phyloP scores from a whole-genome alignment of 2,329 filamentous ascomycete species.

The Thermoascus crustaceus region DNA sequence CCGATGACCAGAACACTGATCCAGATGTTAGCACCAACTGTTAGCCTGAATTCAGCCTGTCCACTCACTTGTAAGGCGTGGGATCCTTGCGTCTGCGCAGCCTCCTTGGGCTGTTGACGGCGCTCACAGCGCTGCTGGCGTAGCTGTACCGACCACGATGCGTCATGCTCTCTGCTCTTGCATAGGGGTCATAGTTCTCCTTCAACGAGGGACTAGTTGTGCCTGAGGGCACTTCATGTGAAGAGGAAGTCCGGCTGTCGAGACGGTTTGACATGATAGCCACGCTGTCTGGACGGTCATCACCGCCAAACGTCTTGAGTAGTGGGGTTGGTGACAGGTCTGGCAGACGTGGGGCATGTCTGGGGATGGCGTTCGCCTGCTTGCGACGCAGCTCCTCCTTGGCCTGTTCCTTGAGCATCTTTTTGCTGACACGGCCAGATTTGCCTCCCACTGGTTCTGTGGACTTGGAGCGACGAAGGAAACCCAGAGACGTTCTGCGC shows the following conservation, averaged over 20 bases:
- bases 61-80: slow-evolving; percentile 90
- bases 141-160: slow-evolving; percentile 95
- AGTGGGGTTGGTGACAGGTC: slow-evolving; percentile 39
- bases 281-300: slow-evolving; percentile 54
- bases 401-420: slow-evolving; percentile 29
- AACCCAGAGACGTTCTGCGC: slow-evolving; percentile 46
- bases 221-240: slow-evolving; percentile 33
- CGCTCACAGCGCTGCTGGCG: slow-evolving; percentile 82
- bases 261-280: slow-evolving; percentile 48
- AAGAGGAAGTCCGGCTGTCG: slow-evolving; percentile 24
- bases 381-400: slow-evolving; percentile 49
- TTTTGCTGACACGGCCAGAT: slow-evolving; percentile 28
- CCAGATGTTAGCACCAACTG: slow-evolving; percentile 3
- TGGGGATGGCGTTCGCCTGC: slow-evolving; percentile 49
- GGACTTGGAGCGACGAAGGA: slow-evolving; percentile 61
- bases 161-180: slow-evolving; percentile 87
- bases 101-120: slow-evolving; percentile 84
- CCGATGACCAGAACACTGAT: slow-evolving; percentile 81
- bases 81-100: slow-evolving; percentile 93
- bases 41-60: background rate
- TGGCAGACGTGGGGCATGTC: slow-evolving; percentile 50
- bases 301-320: slow-evolving; percentile 54
- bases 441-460: slow-evolving; percentile 52
- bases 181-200: slow-evolving; percentile 65
- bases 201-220: slow-evolving; percentile 17